A percentile compares a stretch with the other conserved stretches of the same genome.
Evolutionary conservation across 2,329 filamentous ascomycete species (phyloP).

Genomic region (Cladosporium sphaerospermum): DNA sequence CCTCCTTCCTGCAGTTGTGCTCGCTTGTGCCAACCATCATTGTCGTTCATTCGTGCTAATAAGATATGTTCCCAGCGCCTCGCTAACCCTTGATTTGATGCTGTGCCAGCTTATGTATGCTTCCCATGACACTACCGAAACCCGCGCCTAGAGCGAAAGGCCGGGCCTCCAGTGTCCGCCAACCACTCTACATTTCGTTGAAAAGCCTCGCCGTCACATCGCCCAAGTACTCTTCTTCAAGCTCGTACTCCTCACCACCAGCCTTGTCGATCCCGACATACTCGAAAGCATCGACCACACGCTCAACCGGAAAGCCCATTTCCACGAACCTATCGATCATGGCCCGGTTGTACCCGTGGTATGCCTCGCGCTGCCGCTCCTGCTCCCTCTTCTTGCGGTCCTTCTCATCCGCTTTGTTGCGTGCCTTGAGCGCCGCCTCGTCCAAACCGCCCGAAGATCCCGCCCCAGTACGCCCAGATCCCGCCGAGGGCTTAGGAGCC

Average conservation of each 20-base stretch:
- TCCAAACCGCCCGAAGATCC: conserved; percentile 18
- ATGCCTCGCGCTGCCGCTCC: conserved; percentile 46
- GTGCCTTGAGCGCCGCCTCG: conserved; percentile 43
- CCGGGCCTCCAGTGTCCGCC: background rate
- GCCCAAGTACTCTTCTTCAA: conserved; percentile 87
- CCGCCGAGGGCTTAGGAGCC: conserved; percentile 59
- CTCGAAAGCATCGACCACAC: conserved; percentile 68
- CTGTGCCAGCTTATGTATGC: conserved; percentile 3
- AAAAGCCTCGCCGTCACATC: conserved; percentile 82
- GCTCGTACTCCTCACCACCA: conserved; percentile 70
- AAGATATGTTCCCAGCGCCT: background rate
- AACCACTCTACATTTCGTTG: conserved; percentile 56
- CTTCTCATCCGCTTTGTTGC: conserved; percentile 49
- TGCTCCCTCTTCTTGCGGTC: conserved; percentile 52
- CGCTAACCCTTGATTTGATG: conserved; percentile 1
- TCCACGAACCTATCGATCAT: conserved; percentile 75
- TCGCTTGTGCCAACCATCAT: background rate
- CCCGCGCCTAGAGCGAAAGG: no score
- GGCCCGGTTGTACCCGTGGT: conserved; percentile 79
- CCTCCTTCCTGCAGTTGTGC: background rate
- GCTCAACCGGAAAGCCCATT: conserved; percentile 87
- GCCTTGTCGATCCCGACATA: conserved; percentile 75
- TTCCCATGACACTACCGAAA: background rate
- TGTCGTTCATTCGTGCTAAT: conserved; percentile 1
- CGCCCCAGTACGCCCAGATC: conserved; percentile 31